phyloP scores from a whole-genome alignment of 1,139 yeast species.

The Candida tetrigidarum region DNA sequence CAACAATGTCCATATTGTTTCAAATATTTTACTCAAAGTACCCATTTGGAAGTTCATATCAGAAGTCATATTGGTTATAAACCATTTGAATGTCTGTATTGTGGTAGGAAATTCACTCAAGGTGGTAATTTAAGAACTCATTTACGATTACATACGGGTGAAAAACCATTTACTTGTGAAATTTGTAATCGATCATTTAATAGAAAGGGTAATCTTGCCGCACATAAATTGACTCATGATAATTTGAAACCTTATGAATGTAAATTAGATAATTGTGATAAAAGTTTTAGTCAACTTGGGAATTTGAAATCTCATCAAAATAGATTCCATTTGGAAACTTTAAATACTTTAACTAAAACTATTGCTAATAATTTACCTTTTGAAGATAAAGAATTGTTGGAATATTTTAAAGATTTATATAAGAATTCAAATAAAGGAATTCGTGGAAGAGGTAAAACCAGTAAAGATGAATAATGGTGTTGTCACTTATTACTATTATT shows the following conservation, averaged over 20 bases:
- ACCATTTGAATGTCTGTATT: slow-evolving; percentile 79
- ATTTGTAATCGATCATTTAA: slow-evolving; percentile 77
- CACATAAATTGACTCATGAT: slow-evolving; percentile 82
- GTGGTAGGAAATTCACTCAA: slow-evolving; percentile 85
- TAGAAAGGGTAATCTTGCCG: slow-evolving; percentile 88
- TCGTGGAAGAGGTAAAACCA: slow-evolving; percentile 76
- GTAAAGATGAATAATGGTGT: slow-evolving; percentile 27
- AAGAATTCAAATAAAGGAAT: slow-evolving; percentile 91
- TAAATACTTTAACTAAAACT: slow-evolving; percentile 64
- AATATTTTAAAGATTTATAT: slow-evolving; percentile 79
- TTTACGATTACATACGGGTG: slow-evolving; percentile 88
- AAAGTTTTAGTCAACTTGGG: slow-evolving; percentile 89
- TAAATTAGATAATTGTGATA: slow-evolving; percentile 78
- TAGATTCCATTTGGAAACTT: slow-evolving; percentile 76
- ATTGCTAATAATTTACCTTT: slow-evolving; percentile 61
- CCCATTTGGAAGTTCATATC: slow-evolving; percentile 79
- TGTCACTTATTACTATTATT: too few relatives aligned
- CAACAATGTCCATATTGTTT: slow-evolving; percentile 75
- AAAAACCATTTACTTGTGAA: slow-evolving; percentile 81
- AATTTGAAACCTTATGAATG: slow-evolving; percentile 81
- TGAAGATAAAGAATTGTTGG: slow-evolving; percentile 68
- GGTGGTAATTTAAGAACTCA: slow-evolving; percentile 93
- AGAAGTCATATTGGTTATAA: slow-evolving; percentile 78
- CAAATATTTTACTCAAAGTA: slow-evolving; percentile 71
- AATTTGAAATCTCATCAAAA: slow-evolving; percentile 94